phyloP scores from a whole-genome alignment of 2,329 filamentous ascomycete genomes.

The Cladobotryum protrusum region DNA sequence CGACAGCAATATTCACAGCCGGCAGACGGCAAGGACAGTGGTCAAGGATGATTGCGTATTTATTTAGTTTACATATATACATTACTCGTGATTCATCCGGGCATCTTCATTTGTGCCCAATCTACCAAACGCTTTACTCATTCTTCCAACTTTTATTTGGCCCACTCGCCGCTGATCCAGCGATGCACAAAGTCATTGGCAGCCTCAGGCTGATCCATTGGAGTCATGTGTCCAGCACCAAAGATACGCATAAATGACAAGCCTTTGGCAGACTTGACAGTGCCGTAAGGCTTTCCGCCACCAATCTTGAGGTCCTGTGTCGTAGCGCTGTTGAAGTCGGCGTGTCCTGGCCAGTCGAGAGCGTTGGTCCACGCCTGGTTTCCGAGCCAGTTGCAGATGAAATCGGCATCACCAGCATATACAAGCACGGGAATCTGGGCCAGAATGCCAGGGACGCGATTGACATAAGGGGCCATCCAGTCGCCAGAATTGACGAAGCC shows the following conservation, averaged over 20 bases:
- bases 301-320: slow-evolving; percentile 61
- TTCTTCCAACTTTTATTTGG: no score
- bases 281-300: slow-evolving; percentile 50
- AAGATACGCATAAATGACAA: slow-evolving; percentile 89
- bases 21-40: no score
- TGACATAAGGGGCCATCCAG: slow-evolving; percentile 97
- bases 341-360: slow-evolving; percentile 86
- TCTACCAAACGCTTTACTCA: no score
- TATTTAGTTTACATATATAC: no score
- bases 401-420: slow-evolving; percentile 85
- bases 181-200: slow-evolving; percentile 89
- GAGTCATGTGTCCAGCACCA: slow-evolving; percentile 91
- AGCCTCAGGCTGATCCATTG: slow-evolving; percentile 84
- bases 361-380: slow-evolving; percentile 92
- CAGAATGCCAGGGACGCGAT: slow-evolving; percentile 72
- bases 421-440: slow-evolving; percentile 89
- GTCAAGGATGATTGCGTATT: no score
- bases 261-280: slow-evolving; percentile 83
- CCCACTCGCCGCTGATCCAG: slow-evolving; percentile 83
- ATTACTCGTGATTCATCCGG: no score
- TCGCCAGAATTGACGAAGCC: slow-evolving; percentile 96
- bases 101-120: no score
- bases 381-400: slow-evolving; percentile 95
- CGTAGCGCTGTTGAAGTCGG: slow-evolving; percentile 66
- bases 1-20: no score